Percentiles rank a stretch among this genome's conserved stretches.
Conservation (phyloP, 2,329 filamentous ascomycete species). For the Phyllosticta citriasiana region DNA sequence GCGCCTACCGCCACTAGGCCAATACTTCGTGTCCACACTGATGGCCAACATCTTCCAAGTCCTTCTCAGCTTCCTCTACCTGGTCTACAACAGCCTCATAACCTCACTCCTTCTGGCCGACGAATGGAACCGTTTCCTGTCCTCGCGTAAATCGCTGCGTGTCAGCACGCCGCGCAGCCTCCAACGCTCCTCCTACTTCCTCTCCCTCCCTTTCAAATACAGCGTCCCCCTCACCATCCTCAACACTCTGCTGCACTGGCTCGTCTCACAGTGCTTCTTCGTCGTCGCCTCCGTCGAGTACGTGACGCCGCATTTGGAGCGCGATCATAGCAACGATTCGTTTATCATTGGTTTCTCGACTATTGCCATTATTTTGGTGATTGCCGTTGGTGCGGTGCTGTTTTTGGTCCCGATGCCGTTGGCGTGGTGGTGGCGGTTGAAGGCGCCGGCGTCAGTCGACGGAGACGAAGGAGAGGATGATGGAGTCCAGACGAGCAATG, state of each 20-base stretch:
- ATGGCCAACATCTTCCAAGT: constrained; percentile 13
- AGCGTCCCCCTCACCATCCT: constrained; percentile 25
- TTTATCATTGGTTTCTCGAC: constrained; percentile 6
- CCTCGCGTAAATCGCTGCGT: constrained; percentile 24
- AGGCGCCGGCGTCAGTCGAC: background rate
- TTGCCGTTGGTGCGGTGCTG: constrained; percentile 10
- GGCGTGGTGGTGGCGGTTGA: constrained; percentile 12
- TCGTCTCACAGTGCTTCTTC: constrained; percentile 35
- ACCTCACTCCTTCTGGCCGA: constrained; percentile 38
- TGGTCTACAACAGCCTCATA: constrained; percentile 36
- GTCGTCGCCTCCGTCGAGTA: constrained; percentile 19
- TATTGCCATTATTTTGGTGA: constrained; percentile 13
- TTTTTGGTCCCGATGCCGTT: constrained; percentile 3
- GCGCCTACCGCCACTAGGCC: background rate
- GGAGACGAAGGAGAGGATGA: background rate
- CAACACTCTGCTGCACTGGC: constrained; percentile 32
- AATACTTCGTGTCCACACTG: background rate
- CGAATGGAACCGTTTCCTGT: constrained; percentile 37
- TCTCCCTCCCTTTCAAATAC: constrained; percentile 31
- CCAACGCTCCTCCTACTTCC: constrained; percentile 33
- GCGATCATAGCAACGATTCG: constrained; percentile 6
- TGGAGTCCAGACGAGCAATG: background rate
- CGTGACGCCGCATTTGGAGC: constrained; percentile 12
- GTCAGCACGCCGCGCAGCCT: constrained; percentile 26
- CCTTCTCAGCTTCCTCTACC: constrained; percentile 36